Conservation (phyloP, 495 filamentous ascomycete genomes). For the Parathielavia appendiculata region DNA sequence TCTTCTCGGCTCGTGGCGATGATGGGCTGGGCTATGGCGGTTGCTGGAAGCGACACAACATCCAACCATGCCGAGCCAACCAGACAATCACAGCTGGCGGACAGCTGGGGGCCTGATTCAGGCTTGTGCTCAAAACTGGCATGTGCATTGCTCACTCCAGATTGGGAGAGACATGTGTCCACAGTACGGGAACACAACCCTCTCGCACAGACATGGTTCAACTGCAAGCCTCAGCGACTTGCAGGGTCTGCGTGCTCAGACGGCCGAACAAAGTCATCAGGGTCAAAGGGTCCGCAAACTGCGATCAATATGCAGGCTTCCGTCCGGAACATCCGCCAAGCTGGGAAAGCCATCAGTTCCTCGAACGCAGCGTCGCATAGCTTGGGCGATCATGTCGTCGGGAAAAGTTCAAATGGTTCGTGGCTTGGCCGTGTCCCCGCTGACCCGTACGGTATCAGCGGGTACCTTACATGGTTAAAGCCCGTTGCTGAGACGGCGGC, state of each 20-base stretch:
- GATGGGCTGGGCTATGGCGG: not conserved
- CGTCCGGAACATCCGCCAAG: not conserved
- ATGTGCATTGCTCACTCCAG: not conserved
- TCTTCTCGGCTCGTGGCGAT: constrained; percentile 1
- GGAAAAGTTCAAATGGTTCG: not conserved
- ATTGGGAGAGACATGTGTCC: constrained; percentile 1
- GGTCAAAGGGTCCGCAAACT: not conserved
- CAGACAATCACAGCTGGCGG: constrained; percentile 6
- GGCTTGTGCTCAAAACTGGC: constrained; percentile 21
- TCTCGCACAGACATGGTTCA: not conserved
- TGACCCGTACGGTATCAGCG: constrained; percentile 6
- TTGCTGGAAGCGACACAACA: not conserved
- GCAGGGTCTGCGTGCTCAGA: not conserved
- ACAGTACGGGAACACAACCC: constrained; percentile 12
- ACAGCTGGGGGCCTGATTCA: constrained; percentile 7
- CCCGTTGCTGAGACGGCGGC: constrained; percentile 24
- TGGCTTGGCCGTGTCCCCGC: not conserved
- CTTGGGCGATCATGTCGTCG: not conserved
- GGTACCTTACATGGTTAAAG: not conserved
- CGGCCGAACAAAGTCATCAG: not conserved
- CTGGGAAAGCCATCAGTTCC: not conserved
- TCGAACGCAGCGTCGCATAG: not conserved
- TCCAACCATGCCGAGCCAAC: too few species aligned
- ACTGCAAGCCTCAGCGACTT: constrained; percentile 8
- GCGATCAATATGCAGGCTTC: not conserved